Evolutionary conservation across 768 basidiomycete genomes (phyloP).

Genomic region (Termitomyces sp.): DNA sequence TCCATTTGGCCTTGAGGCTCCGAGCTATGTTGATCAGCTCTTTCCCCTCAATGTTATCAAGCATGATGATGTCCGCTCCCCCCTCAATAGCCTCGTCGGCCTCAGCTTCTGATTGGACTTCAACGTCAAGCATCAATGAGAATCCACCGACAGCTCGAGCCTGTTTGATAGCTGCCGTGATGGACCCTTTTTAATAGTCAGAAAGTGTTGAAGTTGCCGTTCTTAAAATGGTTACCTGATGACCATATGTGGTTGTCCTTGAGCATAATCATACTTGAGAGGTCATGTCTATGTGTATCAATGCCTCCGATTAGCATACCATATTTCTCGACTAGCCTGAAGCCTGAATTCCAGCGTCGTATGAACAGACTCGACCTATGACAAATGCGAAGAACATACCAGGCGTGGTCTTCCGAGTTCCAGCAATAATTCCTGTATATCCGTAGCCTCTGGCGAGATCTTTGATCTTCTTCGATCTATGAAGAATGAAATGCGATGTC

Average conservation of each 20-base stretch:
- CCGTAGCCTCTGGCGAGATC: slow-evolving; percentile 74
- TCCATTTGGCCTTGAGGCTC: slow-evolving; percentile 74
- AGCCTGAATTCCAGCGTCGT: slow-evolving; percentile 41
- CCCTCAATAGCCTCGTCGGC: slow-evolving; percentile 97
- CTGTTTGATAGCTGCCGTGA: slow-evolving; percentile 78
- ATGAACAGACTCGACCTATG: not conserved
- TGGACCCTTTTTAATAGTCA: slow-evolving; percentile 58
- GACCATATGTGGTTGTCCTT: slow-evolving; percentile 99
- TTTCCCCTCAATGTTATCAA: slow-evolving; percentile 86
- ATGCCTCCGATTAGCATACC: slow-evolving; percentile 98
- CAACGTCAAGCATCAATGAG: slow-evolving; percentile 87
- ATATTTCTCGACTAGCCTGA: slow-evolving; percentile 96
- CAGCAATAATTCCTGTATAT: slow-evolving; percentile 85
- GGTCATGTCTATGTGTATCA: slow-evolving; percentile 90
- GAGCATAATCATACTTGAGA: slow-evolving; percentile 99
- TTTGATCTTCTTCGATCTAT: slow-evolving; percentile 77
- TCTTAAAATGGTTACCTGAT: slow-evolving; percentile 46
- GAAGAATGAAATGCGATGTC: slow-evolving; percentile 5
- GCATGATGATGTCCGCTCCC: slow-evolving; percentile 93
- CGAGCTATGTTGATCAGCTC: slow-evolving; percentile 64
- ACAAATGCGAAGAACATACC: slow-evolving; percentile 30
- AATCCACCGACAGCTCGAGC: slow-evolving; percentile 92
- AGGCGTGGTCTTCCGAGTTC: slow-evolving; percentile 96
- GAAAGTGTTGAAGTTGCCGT: not conserved
- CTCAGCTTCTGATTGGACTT: slow-evolving; percentile 83